These are phyloP conservation scores for Lichtheimia ramosa DNA, from an alignment of 371 early-diverging fungal species.

Conservation along the genomic window DNA sequence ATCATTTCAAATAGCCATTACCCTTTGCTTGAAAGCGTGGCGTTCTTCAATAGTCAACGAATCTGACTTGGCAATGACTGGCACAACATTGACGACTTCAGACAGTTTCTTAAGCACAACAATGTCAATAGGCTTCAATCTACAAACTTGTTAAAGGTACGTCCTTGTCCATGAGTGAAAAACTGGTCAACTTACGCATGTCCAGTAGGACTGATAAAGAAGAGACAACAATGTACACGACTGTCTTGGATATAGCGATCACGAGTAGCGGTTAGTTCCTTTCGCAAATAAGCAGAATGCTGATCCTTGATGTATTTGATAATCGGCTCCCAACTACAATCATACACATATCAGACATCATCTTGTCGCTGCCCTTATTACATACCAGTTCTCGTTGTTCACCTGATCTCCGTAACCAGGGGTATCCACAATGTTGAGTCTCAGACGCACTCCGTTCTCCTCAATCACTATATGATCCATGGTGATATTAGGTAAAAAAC, in stretches of 20 bases:
- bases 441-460: constrained; percentile 83
- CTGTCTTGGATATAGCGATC: constrained; percentile 86
- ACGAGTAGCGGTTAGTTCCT: constrained; percentile 82
- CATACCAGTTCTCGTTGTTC: constrained; percentile 90
- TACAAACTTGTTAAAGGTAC: constrained; percentile 12
- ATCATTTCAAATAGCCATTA: constrained; percentile 36
- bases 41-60: constrained; percentile 82
- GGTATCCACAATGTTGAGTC: constrained; percentile 84
- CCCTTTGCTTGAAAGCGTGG: constrained; percentile 68
- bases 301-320: constrained; percentile 93
- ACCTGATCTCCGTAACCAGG: constrained; percentile 83
- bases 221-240: constrained; percentile 79
- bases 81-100: constrained; percentile 78
- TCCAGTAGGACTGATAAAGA: constrained; percentile 78
- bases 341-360: constrained; percentile 1
- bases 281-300: constrained; percentile 86
- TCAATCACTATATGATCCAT: constrained; percentile 63
- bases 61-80: constrained; percentile 88
- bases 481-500: neutral
- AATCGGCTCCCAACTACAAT: constrained; percentile 79
- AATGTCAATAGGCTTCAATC: constrained; percentile 80
- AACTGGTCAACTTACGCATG: constrained; percentile 55
- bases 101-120: constrained; percentile 72
- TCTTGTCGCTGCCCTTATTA: constrained; percentile 11
- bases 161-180: too few relatives aligned